Evolutionary conservation across 2,329 filamentous ascomycete species (phyloP).

Genomic region (Colletotrichum sp.): DNA sequence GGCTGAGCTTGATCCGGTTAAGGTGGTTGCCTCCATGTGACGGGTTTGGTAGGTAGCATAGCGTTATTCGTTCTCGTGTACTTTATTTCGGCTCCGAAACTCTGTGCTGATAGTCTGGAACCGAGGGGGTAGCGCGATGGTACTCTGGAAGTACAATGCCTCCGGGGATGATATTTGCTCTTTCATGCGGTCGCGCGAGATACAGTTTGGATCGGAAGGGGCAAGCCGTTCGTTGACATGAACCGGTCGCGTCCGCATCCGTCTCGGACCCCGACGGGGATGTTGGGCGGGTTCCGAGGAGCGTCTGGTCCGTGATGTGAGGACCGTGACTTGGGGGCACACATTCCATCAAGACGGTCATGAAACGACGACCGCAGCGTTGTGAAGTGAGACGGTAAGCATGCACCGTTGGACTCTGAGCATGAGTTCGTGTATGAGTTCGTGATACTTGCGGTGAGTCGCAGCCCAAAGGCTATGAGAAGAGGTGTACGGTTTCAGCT

Average conservation of each 20-base stretch:
- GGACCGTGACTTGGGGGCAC: neutral
- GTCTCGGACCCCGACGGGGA: neutral
- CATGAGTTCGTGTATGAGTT: neutral
- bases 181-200: neutral
- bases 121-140: neutral
- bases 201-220: neutral
- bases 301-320: neutral
- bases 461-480: neutral
- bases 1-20: neutral
- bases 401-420: neutral
- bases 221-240: neutral
- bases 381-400: neutral
- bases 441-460: neutral
- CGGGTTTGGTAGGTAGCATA: neutral
- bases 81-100: neutral
- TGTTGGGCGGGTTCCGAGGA: neutral
- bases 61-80: neutral
- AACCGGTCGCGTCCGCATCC: neutral
- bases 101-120: neutral
- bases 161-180: neutral
- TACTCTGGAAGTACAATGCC: neutral
- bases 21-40: neutral
- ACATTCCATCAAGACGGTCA: neutral
- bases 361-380: neutral
- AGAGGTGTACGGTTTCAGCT: neutral